Evolutionary conservation across 2,329 filamentous ascomycete species (phyloP).

Genomic region (Fusarium sublunatum): DNA sequence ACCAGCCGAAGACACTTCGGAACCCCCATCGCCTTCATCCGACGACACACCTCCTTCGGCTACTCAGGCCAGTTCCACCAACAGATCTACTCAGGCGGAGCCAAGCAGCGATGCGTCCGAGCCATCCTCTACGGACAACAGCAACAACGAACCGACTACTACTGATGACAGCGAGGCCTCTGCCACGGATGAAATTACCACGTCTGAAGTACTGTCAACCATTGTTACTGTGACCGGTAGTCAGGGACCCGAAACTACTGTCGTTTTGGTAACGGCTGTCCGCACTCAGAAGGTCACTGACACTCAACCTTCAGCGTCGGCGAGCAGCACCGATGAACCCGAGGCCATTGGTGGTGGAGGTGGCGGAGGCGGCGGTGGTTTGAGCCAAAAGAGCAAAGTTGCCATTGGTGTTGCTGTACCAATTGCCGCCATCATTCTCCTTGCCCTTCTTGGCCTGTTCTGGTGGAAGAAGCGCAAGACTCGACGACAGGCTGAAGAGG

Average conservation of each 20-base stretch:
- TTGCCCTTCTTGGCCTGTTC: constrained; percentile 81
- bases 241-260: constrained; percentile 37
- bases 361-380: constrained; percentile 54
- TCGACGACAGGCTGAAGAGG: constrained; percentile 84
- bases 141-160: constrained; percentile 25
- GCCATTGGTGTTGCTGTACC: constrained; percentile 95
- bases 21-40: constrained; percentile 23
- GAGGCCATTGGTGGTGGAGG: constrained; percentile 44
- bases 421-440: constrained; percentile 84
- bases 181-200: constrained; percentile 14
- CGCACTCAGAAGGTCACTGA: constrained; percentile 32
- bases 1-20: constrained; percentile 20
- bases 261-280: constrained; percentile 46
- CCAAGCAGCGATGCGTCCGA: constrained; percentile 25
- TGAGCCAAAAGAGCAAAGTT: constrained; percentile 76
- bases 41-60: constrained; percentile 5
- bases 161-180: constrained; percentile 24
- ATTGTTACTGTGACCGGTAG: constrained; percentile 44
- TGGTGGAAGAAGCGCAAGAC: constrained; percentile 92
- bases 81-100: constrained; percentile 15
- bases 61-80: background rate
- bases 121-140: constrained; percentile 24
- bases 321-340: constrained; percentile 45
- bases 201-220: constrained; percentile 34
- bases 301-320: constrained; percentile 31